Evolutionary conservation across 2,329 filamentous ascomycete species (phyloP).

Genomic region (Colletotrichum tofieldiae): DNA sequence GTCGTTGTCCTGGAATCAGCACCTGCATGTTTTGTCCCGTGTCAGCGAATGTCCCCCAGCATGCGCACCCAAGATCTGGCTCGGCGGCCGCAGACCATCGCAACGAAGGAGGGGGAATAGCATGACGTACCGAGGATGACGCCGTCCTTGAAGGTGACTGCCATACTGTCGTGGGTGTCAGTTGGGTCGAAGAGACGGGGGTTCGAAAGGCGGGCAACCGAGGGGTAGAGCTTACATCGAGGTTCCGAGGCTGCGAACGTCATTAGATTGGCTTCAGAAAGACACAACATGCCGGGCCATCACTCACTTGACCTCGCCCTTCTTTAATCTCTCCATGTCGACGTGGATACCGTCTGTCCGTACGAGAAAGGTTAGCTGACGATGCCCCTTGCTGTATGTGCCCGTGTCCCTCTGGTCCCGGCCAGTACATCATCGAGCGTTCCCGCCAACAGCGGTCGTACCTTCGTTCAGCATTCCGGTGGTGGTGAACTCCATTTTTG

Average conservation of each 20-base stretch:
- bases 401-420: constrained; percentile 13
- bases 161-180: constrained; percentile 79
- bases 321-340: constrained; percentile 99
- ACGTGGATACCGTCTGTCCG: constrained; percentile 95
- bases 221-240: constrained; percentile 81
- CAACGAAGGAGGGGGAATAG: too few species aligned
- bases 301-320: constrained; percentile 97
- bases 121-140: constrained; percentile 83
- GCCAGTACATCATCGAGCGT: constrained; percentile 27
- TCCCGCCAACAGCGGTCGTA: constrained; percentile 51
- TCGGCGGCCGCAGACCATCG: background rate
- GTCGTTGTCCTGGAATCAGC: constrained; percentile 98
- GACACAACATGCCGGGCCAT: background rate
- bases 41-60: background rate
- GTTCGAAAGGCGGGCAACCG: constrained; percentile 5
- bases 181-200: constrained; percentile 44
- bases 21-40: constrained; percentile 61
- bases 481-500: constrained; percentile 74
- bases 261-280: constrained; percentile 49
- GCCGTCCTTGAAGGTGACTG: constrained; percentile 98
- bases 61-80: background rate
- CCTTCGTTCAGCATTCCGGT: constrained; percentile 77
- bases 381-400: background rate
- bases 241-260: constrained; percentile 82
- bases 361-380: constrained; percentile 11